Percentiles rank a stretch among this genome's conserved stretches.
Conservation (phyloP, 2,329 filamentous ascomycete genomes). For the Epichloe amarillans region DNA sequence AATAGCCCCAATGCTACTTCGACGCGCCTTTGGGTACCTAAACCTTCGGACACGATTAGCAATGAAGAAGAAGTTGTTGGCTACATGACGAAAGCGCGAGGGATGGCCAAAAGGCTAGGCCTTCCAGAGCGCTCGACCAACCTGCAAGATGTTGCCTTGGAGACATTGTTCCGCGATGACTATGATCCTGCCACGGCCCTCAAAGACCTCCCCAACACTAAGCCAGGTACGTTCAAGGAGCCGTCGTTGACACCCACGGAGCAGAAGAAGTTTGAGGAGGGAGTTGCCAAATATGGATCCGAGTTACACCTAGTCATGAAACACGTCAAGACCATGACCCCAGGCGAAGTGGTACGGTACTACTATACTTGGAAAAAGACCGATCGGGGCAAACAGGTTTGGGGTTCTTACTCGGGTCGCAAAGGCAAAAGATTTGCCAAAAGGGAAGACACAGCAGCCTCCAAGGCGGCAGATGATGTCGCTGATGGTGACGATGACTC, state of each 20-base stretch:
- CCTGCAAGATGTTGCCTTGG: constrained; percentile 69
- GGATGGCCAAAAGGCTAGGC: constrained; percentile 52
- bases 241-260: constrained; percentile 68
- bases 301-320: constrained; percentile 73
- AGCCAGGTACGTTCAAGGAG: constrained; percentile 67
- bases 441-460: constrained; percentile 53
- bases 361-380: constrained; percentile 99
- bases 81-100: constrained; percentile 61
- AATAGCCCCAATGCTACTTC: constrained; percentile 65
- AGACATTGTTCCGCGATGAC: constrained; percentile 56
- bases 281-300: constrained; percentile 77
- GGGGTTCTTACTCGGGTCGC: constrained; percentile 76
- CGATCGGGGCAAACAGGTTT: constrained; percentile 69
- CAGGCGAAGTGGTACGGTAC: constrained; percentile 73
- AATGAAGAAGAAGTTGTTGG: constrained; percentile 53
- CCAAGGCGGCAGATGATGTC: constrained; percentile 80
- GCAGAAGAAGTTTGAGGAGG: constrained; percentile 84
- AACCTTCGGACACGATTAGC: constrained; percentile 34
- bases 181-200: constrained; percentile 63
- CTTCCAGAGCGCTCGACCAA: constrained; percentile 70
- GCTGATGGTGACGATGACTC: constrained; percentile 90
- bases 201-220: constrained; percentile 51
- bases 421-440: constrained; percentile 83
- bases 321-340: constrained; percentile 71
- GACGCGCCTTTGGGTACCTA: constrained; percentile 66